These are phyloP conservation scores for Backusella australiensis DNA, from an alignment of 192 early-diverging fungal species.

Conservation along the genomic window DNA sequence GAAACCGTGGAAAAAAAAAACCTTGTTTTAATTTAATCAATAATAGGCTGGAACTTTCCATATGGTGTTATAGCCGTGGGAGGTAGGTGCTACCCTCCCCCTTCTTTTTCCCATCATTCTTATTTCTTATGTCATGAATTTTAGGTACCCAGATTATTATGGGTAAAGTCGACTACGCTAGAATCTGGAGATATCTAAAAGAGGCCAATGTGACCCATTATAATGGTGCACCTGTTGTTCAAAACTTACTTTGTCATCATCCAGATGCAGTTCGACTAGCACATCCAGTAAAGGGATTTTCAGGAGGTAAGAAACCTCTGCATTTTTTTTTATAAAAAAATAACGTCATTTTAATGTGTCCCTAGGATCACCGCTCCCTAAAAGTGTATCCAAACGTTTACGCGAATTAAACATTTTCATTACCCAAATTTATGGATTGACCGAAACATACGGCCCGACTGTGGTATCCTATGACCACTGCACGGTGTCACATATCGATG, in stretches of 20 bases:
- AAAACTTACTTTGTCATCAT: constrained; percentile 51
- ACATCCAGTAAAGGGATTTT: constrained; percentile 2
- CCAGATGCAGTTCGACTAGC: constrained; percentile 34
- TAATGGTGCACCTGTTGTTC: constrained; percentile 58
- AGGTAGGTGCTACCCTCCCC: background rate
- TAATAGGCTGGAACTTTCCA: constrained; percentile 32
- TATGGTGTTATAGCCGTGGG: constrained; percentile 15
- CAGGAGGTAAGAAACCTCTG: constrained; percentile 12
- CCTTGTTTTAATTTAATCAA: background rate
- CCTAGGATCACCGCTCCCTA: constrained; percentile 50
- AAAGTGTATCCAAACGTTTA: constrained; percentile 45
- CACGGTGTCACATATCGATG: constrained; percentile 25
- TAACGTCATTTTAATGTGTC: background rate
- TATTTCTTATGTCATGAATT: too few relatives aligned
- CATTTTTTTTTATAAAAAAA: background rate
- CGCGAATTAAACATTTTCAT: constrained; percentile 49
- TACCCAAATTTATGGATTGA: constrained; percentile 61
- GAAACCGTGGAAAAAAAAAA: constrained; percentile 3
- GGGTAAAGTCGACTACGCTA: constrained; percentile 53
- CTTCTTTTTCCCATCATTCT: too few relatives aligned
- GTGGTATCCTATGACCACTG: constrained; percentile 37
- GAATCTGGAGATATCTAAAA: constrained; percentile 50
- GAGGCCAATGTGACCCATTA: constrained; percentile 54
- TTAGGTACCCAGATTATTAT: constrained; percentile 46
- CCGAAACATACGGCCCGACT: constrained; percentile 57